A percentile compares a stretch with the other conserved stretches of the same genome.
These are phyloP conservation scores for Huntiella decipiens DNA, from an alignment of 2,329 filamentous ascomycete genomes.

Conservation along the genomic window DNA sequence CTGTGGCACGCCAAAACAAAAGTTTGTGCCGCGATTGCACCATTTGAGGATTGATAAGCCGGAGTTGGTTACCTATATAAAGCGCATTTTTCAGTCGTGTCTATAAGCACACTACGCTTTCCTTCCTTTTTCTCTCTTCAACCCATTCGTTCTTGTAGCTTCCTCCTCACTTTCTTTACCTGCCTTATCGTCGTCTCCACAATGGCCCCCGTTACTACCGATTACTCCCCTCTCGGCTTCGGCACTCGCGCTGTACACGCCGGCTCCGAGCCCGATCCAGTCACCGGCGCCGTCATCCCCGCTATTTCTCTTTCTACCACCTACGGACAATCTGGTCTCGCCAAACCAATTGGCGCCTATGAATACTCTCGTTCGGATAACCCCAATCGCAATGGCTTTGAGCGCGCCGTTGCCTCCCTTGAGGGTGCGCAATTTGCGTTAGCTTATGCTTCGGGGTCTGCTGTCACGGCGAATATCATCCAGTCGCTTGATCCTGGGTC, in stretches of 20 bases:
- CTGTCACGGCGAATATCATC: conserved; percentile 80
- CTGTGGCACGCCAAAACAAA: no score
- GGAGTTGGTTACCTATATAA: no score
- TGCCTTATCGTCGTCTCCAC: neutral
- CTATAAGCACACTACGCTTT: neutral
- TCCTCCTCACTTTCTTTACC: neutral
- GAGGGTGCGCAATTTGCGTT: conserved; percentile 86
- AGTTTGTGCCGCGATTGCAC: no score
- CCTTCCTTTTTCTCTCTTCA: neutral
- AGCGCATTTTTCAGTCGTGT: neutral
- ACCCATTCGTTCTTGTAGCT: neutral
- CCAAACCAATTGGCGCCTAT: conserved; percentile 69
- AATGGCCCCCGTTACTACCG: conserved; percentile 11
- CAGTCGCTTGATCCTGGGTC: conserved; percentile 81
- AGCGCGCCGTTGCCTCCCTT: conserved; percentile 73
- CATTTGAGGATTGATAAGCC: no score
- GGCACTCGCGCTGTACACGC: conserved; percentile 91
- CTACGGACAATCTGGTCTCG: conserved; percentile 78
- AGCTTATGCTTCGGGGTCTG: conserved; percentile 85
- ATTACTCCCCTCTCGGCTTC: conserved; percentile 44
- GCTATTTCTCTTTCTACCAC: conserved; percentile 92
- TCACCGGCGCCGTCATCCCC: conserved; percentile 89
- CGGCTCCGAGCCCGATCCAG: conserved; percentile 73
- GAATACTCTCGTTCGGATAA: conserved; percentile 91
- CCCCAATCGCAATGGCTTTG: conserved; percentile 89